phyloP scores from a whole-genome alignment of 805 yeast species.

The Metschnikowia borealis region DNA sequence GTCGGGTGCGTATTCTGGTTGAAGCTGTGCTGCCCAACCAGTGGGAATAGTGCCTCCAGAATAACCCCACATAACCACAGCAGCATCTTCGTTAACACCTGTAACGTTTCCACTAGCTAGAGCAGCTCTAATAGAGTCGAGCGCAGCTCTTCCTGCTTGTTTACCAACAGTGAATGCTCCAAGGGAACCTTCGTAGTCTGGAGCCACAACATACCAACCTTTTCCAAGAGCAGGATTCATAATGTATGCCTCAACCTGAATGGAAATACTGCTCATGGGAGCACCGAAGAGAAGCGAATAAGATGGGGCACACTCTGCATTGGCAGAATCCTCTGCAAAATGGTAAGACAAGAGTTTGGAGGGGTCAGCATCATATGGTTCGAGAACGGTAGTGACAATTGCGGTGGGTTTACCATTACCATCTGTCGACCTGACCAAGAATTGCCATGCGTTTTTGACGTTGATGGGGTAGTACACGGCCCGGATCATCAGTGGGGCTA shows the following conservation, averaged over 20 bases:
- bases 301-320: conserved; percentile 21
- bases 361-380: conserved; percentile 24
- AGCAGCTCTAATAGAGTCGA: conserved; percentile 30
- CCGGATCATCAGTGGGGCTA: conserved; percentile 8
- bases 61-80: conserved; percentile 31
- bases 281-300: conserved; percentile 18
- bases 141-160: conserved; percentile 27
- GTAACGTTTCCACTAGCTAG: conserved; percentile 18
- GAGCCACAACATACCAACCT: conserved; percentile 33
- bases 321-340: conserved; percentile 21
- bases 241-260: conserved; percentile 17
- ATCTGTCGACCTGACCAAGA: conserved; percentile 22
- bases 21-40: conserved; percentile 37
- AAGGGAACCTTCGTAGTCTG: conserved; percentile 35
- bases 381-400: conserved; percentile 21
- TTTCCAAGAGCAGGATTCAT: conserved; percentile 16
- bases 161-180: conserved; percentile 31
- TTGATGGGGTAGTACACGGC: conserved; percentile 10
- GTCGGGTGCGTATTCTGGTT: conserved; percentile 36
- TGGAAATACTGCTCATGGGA: conserved; percentile 11
- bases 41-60: conserved; percentile 39
- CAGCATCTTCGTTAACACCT: conserved; percentile 20
- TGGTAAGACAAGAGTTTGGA: conserved; percentile 20
- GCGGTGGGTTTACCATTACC: conserved; percentile 20
- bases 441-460: conserved; percentile 20